Evolutionary conservation across 805 yeast genomes (phyloP), one percentile per base, ranked within the genome.

Genomic region (Candida endomychidarum): DNA sequence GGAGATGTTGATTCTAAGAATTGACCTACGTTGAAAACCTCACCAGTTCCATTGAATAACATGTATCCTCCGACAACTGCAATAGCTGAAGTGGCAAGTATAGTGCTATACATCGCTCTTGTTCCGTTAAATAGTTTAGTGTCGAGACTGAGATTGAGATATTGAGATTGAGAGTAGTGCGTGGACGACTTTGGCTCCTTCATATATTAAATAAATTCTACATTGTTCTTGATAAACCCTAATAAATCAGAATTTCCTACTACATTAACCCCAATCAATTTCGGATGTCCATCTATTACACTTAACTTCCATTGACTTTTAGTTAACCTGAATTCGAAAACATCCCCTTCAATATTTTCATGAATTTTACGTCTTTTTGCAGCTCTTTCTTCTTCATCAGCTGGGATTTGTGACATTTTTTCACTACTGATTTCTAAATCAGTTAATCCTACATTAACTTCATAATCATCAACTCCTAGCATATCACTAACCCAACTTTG

Each of bases 31-130:
- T 93, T 86, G 73, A 93, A 93, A 38, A 80, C 74, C 60, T 89
- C 95, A 33, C 98, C 98, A 45, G 87, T 81, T 37, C 95, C 96
- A 47, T 89, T 88, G 77, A 93, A 88, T 50, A 93, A 72, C 79
- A 81, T 73, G 57, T 81, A 69, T 17, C 75, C 75, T n/a, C 75
- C 74, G 20, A 67, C 68, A 18, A 69, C 61, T 31, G 67, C 51
- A 24, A 65, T 51, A 21, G 71, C 46, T 40, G 63, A 54, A 38
- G 56, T 48, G 15, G 60, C 57, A 42, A 68, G 62, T 34, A 48
- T 14, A 11, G 37, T 39, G n/a, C 42, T 18, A 27, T 37, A 39
- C 35, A 32, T 32, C 8, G 12, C 16, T n/a, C 19, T 27, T 16
- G 31, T 8, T 24, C 5, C n/a, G n/a, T n/a, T n/a, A n/a, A n/a